Base-by-base conservation (phyloP, 208 protist genomes). In the Acanthamoeba triangularis region DNA sequence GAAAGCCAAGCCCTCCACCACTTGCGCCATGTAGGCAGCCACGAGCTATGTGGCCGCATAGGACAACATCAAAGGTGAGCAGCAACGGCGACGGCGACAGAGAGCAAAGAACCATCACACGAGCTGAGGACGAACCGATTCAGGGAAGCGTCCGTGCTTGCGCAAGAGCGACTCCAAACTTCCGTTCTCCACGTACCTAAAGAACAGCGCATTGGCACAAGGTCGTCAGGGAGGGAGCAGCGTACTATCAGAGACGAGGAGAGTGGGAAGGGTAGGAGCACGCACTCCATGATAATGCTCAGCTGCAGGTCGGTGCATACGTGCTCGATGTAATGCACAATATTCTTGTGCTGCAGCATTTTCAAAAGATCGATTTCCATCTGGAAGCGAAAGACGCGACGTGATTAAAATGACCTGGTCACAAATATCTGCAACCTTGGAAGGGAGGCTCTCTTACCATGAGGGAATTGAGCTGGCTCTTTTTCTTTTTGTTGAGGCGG, bases 261-360 rank as follows among this genome's bases (percentile, higher is more conserved):
- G 0, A 56, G 44, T 13, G 18, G 56, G 14, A 0, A 56, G 13
- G 20, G 11, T 20, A 76, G 49, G 3, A 78, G 94, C 18, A 96
- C 96, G 90, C 90, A 99, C 96, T 99, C 98, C 59, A 99, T 93
- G 18, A 99, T 95, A 82, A 99, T 99, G 88, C 98, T 98, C 35
- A 99, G 90, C 61, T 97, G 94, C 16, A 97, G 80, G 54, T 97
- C 96, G 44, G 96, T 98, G 47, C 95, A 95, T 28, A 95, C 92
- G 84, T 97, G 96, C 59, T 96, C 96, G n/a, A 99, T 84, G 82
- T 99, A 99, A 84, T 98, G 97, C 80, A 99, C 98, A 41, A 99
- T 98, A 76, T 98, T 97, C 30, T 82, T 37, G 76, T 99, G 98
- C 28, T 98, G 87, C 35, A 99, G 95, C 18, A 96, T 88, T 90